Evolutionary conservation across 2,329 filamentous ascomycete species (phyloP).

Genomic region (Trichoderma sp.): DNA sequence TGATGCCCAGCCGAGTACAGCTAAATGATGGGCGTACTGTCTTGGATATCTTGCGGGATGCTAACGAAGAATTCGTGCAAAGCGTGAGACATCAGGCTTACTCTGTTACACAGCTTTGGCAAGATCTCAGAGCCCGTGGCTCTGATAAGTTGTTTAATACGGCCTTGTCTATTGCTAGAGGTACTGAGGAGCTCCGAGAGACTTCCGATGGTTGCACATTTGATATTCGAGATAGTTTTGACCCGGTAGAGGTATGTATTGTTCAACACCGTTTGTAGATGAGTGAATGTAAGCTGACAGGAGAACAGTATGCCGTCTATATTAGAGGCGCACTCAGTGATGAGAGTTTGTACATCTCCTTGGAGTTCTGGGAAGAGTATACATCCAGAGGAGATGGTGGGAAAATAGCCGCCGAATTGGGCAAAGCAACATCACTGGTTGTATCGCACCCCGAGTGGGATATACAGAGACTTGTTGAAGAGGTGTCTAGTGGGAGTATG

Average conservation of each 20-base stretch:
- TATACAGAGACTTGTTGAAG: neutral
- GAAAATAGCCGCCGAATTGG: neutral
- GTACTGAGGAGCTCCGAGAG: neutral
- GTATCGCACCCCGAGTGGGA: neutral
- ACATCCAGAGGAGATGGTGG: neutral
- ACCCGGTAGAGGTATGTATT: neutral
- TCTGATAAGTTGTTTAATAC: neutral
- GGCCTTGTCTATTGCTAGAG: neutral
- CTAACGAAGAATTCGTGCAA: neutral
- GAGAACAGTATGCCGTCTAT: neutral
- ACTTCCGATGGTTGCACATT: neutral
- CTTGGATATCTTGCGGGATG: neutral
- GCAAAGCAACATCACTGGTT: neutral
- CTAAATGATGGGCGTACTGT: neutral
- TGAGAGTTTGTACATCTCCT: neutral
- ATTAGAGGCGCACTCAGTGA: neutral
- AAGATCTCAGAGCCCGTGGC: neutral
- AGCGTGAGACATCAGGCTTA: neutral
- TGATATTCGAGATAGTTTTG: neutral
- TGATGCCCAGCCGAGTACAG: neutral
- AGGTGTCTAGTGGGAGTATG: no score
- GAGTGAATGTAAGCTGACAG: neutral
- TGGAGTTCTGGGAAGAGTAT: neutral
- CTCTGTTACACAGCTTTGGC: neutral
- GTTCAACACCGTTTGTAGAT: neutral